Evolutionary conservation across 73 alveolate genomes (phyloP).

Genomic region (Tetrahymena malaccensis): DNA sequence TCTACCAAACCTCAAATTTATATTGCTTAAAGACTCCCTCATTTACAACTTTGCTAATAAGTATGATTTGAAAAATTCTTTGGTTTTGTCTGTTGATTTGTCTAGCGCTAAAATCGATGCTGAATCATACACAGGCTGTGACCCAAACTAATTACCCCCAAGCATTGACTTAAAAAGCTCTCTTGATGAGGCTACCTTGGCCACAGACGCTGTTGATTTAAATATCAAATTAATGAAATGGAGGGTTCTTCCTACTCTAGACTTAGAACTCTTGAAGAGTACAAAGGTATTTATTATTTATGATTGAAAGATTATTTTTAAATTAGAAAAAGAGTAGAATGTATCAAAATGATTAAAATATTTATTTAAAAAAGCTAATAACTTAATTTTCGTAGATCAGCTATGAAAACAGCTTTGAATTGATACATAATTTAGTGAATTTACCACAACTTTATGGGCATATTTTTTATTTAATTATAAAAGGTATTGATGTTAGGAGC

Average conservation of each 20-base stretch:
- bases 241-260: constrained; percentile 90
- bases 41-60: not conserved
- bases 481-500: constrained; percentile 81
- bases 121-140: not conserved
- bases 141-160: not conserved
- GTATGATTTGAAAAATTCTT: not conserved
- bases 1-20: not conserved
- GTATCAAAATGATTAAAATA: too few relatives aligned
- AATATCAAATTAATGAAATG: constrained; percentile 96
- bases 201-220: constrained; percentile 90
- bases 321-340: not conserved
- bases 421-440: too few relatives aligned
- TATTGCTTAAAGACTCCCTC: not conserved
- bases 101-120: not conserved
- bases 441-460: too few relatives aligned
- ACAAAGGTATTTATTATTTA: constrained; percentile 40
- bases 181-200: constrained; percentile 43
- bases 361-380: too few relatives aligned
- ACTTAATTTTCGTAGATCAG: too few relatives aligned
- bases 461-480: not conserved
- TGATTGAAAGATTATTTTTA: too few relatives aligned
- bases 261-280: constrained; percentile 61
- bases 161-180: not conserved
- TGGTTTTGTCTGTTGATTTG: not conserved
- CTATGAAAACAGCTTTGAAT: not conserved